Conservation (phyloP, 2,329 filamentous ascomycete genomes). For the Trichophyton schoenleinii region DNA sequence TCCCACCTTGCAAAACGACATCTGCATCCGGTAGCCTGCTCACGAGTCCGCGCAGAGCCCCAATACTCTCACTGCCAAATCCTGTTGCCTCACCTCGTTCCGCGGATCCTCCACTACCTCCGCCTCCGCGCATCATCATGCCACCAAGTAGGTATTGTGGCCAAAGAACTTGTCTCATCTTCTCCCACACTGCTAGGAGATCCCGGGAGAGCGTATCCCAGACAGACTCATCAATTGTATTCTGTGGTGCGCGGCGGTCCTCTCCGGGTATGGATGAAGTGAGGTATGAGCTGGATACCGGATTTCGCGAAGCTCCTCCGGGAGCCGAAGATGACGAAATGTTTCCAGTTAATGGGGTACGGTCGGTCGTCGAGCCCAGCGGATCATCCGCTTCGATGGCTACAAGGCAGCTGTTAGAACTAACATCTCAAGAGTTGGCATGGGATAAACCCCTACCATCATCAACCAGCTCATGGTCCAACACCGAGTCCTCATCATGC, state of each 20-base stretch:
- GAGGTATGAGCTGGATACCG: constrained; percentile 64
- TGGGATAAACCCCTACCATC: constrained; percentile 37
- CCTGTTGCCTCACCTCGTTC: constrained; percentile 42
- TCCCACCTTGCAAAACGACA: constrained; percentile 52
- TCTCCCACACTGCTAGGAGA: constrained; percentile 86
- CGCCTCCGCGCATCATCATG: constrained; percentile 46
- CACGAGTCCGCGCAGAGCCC: constrained; percentile 42
- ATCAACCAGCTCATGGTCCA: constrained; percentile 64
- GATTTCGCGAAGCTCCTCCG: constrained; percentile 4
- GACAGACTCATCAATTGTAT: constrained; percentile 93
- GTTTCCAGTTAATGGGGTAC: constrained; percentile 71
- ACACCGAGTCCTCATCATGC: constrained; percentile 47
- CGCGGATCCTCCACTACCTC: constrained; percentile 40
- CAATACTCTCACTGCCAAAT: constrained; percentile 30
- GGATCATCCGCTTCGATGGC: constrained; percentile 91
- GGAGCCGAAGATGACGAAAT: constrained; percentile 38
- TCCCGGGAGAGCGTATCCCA: constrained; percentile 96
- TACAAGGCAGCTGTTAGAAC: neutral
- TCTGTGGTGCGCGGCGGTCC: constrained; percentile 75
- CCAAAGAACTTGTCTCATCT: constrained; percentile 94
- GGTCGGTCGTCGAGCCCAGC: constrained; percentile 54
- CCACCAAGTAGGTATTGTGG: constrained; percentile 80
- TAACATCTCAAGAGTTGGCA: neutral
- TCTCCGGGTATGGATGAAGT: constrained; percentile 85
- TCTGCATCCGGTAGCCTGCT: constrained; percentile 58